Evolutionary conservation across 768 basidiomycete species (phyloP).

Genomic region (Lactarius indigo): DNA sequence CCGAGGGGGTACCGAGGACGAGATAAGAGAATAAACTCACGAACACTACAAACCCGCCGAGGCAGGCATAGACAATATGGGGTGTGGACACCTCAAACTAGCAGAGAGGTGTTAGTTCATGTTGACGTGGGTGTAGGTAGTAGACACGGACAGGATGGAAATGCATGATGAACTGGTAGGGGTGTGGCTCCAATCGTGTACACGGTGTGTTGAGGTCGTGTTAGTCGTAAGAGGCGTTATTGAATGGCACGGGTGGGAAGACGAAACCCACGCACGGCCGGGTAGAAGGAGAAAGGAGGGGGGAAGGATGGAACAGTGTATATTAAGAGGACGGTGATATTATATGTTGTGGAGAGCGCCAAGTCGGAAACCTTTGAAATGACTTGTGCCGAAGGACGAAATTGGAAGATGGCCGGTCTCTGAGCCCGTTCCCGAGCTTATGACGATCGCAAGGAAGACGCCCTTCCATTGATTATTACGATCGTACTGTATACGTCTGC

Average conservation of each 20-base stretch:
- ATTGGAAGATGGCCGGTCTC: no score
- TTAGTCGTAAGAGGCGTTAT: conserved; percentile 6
- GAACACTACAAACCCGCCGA: conserved; percentile 80
- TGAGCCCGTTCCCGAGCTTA: no score
- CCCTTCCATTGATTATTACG: no score
- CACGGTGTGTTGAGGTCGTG: conserved; percentile 1
- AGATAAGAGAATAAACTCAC: conserved; percentile 37
- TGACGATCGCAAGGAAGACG: no score
- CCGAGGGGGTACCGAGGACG: neutral
- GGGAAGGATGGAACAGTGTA: neutral
- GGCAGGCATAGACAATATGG: conserved; percentile 74
- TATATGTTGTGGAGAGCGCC: neutral
- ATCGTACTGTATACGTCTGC: no score
- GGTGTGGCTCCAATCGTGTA: neutral
- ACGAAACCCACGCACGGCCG: neutral
- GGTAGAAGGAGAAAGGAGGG: neutral
- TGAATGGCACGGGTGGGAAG: neutral
- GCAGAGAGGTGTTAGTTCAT: conserved; percentile 11
- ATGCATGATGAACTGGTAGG: conserved; percentile 34
- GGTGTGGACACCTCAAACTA: conserved; percentile 61
- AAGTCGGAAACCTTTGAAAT: neutral
- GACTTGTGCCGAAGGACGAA: neutral
- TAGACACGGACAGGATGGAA: conserved; percentile 46
- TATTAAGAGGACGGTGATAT: neutral
- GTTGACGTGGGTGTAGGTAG: neutral